A percentile compares a stretch with the other conserved stretches of the same genome.
Evolutionary conservation across 2,329 filamentous ascomycete species (phyloP).

Genomic region (Huntiella omanensis): DNA sequence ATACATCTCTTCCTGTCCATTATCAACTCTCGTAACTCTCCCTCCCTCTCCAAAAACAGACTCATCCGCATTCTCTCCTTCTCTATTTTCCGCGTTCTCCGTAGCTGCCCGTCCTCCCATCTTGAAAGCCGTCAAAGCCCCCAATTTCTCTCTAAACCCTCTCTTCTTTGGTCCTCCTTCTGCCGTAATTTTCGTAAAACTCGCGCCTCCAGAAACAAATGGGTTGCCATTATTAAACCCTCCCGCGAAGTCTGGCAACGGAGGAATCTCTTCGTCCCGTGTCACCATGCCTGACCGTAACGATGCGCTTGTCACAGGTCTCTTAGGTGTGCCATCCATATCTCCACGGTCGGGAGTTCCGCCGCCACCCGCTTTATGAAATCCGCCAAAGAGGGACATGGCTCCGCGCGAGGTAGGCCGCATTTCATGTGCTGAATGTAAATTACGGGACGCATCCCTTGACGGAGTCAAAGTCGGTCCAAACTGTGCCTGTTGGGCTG

Average conservation of each 20-base stretch:
- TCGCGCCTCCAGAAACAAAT: constrained; percentile 11
- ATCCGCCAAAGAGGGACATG: constrained; percentile 1
- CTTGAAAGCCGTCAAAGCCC: constrained; percentile 7
- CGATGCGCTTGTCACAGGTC: constrained; percentile 18
- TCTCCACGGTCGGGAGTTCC: constrained; percentile 9
- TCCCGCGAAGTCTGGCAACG: not conserved
- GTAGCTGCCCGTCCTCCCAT: not conserved
- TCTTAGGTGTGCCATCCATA: constrained; percentile 9
- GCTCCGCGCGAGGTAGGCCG: constrained; percentile 4
- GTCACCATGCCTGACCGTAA: no score
- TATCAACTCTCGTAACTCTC: constrained; percentile 6
- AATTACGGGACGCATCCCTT: not conserved
- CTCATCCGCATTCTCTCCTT: not conserved
- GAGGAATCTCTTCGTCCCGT: not conserved
- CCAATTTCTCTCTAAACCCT: constrained; percentile 7
- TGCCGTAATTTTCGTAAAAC: constrained; percentile 14
- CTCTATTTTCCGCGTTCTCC: not conserved
- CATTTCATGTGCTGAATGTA: constrained; percentile 10
- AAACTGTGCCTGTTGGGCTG: not conserved
- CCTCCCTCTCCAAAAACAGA: not conserved
- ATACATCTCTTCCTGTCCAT: constrained; percentile 10
- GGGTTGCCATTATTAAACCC: not conserved
- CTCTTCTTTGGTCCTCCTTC: constrained; percentile 15
- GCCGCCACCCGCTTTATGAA: constrained; percentile 12
- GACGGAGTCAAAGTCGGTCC: constrained; percentile 7